phyloP scores from a whole-genome alignment of 352 stramenopile species.

The Pythium folliculosum region DNA sequence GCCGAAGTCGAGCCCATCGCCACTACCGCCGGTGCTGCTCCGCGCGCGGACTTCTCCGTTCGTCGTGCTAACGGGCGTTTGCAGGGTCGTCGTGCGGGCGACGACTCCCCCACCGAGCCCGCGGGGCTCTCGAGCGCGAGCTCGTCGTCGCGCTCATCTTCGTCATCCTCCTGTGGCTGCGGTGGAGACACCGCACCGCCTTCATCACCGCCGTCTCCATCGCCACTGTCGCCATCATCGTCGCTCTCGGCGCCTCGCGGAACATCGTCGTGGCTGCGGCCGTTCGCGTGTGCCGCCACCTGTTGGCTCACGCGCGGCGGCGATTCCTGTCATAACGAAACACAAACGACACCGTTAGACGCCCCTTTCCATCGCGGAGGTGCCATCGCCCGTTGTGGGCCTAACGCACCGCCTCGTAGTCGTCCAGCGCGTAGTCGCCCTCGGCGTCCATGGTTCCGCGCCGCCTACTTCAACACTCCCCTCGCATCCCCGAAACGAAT shows the following conservation, averaged over 20 bases:
- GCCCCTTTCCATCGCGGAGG: too few relatives aligned
- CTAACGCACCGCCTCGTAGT: conserved; percentile 32
- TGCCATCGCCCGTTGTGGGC: too few relatives aligned
- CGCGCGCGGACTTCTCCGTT: not conserved
- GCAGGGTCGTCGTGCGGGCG: not conserved
- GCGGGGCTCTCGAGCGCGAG: not conserved
- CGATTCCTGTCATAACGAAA: conserved; percentile 18
- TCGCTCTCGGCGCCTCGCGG: not conserved
- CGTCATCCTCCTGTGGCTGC: too few relatives aligned
- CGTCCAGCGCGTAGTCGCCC: conserved; percentile 31
- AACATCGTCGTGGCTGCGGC: not conserved
- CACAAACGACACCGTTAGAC: not conserved
- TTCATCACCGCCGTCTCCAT: not conserved
- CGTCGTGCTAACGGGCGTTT: conserved; percentile 7
- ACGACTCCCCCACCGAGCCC: not conserved
- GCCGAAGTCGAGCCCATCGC: too few relatives aligned
- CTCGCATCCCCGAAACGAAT: too few relatives aligned
- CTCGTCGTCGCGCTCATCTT: too few relatives aligned
- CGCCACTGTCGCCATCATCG: not conserved
- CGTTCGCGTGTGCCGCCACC: not conserved
- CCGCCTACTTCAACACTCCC: conserved; percentile 15
- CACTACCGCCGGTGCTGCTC: too few relatives aligned
- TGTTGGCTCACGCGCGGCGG: conserved; percentile 12
- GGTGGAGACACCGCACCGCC: too few relatives aligned
- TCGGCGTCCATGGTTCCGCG: conserved; percentile 21